Evolutionary conservation across 139 green algal species (phyloP), one percentile per base, ranked within the genome.

Genomic region (Micractinium conductrix): DNA sequence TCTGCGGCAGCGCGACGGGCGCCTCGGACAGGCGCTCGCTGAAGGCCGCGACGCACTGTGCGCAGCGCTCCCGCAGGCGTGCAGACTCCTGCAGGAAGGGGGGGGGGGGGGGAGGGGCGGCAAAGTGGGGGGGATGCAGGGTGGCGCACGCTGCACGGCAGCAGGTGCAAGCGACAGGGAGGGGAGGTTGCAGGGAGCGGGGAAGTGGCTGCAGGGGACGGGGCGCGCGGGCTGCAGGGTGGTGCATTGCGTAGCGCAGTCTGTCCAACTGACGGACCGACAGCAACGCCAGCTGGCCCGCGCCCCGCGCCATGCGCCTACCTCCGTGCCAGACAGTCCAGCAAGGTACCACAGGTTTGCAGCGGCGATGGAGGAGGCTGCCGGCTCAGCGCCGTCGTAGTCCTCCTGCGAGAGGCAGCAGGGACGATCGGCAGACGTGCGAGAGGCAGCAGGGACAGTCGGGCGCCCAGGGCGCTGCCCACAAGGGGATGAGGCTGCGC

Each of bases 361-460:
- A 1, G 87, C 87, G 4, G 95, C 93, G 8, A 97, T 87, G 78
- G 89, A 95, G 70, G 89, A 94, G 21, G 95, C 91, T 12, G 92
- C 90, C 14, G 96, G 96, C 86, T 98, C 96, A 2, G 96, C 96
- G 4, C 95, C 94, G 68, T 98, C 95, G 53, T 98, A 98, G 62
- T 98, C 94, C 68, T 90, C 84, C 80, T 98, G 92, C 10, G 92
- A n/a, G n/a, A n/a, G n/a, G n/a, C n/a, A n/a, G n/a, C n/a, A n/a
- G n/a, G n/a, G 33, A 6, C 33, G 16, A 37, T 21, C 92, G 48
- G 48, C 48, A 58, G 12, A 14, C 12, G 48, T 22, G 14, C 12
- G 48, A 22, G 48, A 58, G 48, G 48, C 12, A 58, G 48, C 48
- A 58, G 10, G 48, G n/a, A n/a, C n/a, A n/a, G n/a, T n/a, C n/a